Evolutionary conservation across 2,329 filamentous ascomycete species (phyloP), one percentile per base, ranked within the genome.

Genomic region (Exophiala lecanii-corni): DNA sequence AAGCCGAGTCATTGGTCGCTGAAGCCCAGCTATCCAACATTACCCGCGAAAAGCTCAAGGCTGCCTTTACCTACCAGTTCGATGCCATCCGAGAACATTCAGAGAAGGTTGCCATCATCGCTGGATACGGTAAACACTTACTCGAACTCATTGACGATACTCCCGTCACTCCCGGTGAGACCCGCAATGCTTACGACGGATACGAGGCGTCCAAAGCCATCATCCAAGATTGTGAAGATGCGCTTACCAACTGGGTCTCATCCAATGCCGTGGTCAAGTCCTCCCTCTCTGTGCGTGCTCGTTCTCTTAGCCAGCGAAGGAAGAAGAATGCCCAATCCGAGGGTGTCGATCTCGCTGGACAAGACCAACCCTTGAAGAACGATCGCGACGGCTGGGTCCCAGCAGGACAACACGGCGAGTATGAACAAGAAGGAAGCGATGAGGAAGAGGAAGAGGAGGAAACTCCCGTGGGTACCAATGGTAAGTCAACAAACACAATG

Each of bases 21-120:
- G 92, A 98, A 69, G 92, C 92, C 5, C 92, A 98, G 72, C 78
- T 98, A 39, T 96, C 91, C 64, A 98, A 98, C 76, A 98, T 98
- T 62, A 98, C 94, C 18, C 91, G 92, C 59, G 91, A 98, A 72
- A 98, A 98, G 78, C 82, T 98, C 64, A 98, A 98, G 80, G 86
- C 91, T 39, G 92, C 92, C 30, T 98, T 96, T 72, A 86, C 84
- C 41, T 98, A 97, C 73, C 92, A 98, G 64, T 98, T 98, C 59
- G 91, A 98, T 63, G 92, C 92, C 32, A 81, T 98, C 54, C 86
- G 88, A 49, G 92, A 98, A 74, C 92, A 97, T 71, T 92, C 86
- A 66, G 92, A 98, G 71, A 98, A 98, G 75, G 79, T 97, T 17
- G 92, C 92, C 61, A 94, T 98, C 63, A 95, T 98, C 61, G 92